Percentiles rank a stretch among this genome's conserved stretches.
Evolutionary conservation across 495 filamentous ascomycete species (phyloP).

Genomic region (Friedmanniomyces endolithicus): DNA sequence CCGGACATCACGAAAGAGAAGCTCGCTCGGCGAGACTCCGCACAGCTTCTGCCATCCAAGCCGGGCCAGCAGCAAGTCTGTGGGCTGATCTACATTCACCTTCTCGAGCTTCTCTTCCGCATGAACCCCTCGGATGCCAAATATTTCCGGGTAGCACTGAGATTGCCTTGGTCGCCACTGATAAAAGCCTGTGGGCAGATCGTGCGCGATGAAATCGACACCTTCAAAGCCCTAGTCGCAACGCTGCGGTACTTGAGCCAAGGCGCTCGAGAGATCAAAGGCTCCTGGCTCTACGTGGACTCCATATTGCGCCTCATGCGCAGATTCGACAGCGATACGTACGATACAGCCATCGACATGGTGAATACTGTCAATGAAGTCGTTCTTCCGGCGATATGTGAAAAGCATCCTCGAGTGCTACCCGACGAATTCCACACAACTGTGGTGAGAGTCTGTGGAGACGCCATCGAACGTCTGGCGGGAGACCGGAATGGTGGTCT

Average conservation of each 20-base stretch:
- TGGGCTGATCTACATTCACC: background rate
- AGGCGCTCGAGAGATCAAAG: background rate
- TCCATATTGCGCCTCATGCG: background rate
- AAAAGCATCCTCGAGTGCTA: slow-evolving; percentile 17
- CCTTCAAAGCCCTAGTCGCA: background rate
- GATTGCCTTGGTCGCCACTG: background rate
- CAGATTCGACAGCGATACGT: background rate
- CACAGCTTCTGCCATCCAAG: background rate
- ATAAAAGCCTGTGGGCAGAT: background rate
- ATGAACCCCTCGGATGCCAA: background rate
- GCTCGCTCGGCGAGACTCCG: slow-evolving; percentile 2
- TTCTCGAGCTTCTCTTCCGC: background rate
- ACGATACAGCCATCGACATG: background rate
- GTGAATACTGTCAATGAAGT: slow-evolving; percentile 1
- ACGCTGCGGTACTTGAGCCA: background rate
- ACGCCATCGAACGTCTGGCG: background rate
- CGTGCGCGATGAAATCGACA: background rate
- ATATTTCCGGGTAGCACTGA: background rate
- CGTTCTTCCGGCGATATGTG: slow-evolving; percentile 11
- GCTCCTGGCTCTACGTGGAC: slow-evolving; percentile 4
- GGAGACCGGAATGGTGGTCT: background rate
- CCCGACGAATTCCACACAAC: slow-evolving; percentile 4
- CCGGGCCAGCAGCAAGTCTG: background rate
- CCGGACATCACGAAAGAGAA: slow-evolving; percentile 7
- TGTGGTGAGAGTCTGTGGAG: background rate